Evolutionary conservation across 2,329 filamentous ascomycete species (phyloP).

Genomic region (Diatrype stigma): DNA sequence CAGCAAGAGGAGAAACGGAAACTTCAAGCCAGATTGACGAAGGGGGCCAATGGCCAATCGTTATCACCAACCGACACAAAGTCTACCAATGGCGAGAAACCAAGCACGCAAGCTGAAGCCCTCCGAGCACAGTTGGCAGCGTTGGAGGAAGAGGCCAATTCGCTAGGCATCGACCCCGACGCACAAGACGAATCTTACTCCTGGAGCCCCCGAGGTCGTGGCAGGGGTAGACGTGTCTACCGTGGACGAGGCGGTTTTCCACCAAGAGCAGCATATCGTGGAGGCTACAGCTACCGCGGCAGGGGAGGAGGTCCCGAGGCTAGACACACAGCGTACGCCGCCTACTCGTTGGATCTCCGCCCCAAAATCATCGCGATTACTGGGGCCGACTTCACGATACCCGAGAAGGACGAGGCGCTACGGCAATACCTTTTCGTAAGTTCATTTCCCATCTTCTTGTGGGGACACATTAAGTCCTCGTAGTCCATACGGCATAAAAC

Average conservation of each 20-base stretch:
- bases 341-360: constrained; percentile 71
- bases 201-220: constrained; percentile 33
- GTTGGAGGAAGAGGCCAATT: constrained; percentile 68
- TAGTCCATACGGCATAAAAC: no score
- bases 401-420: constrained; percentile 63
- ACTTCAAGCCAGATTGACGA: constrained; percentile 59
- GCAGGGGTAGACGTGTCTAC: constrained; percentile 35
- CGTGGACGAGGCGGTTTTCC: constrained; percentile 33
- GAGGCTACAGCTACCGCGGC: constrained; percentile 44
- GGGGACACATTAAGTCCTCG: no score
- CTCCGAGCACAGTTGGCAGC: constrained; percentile 68
- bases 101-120: constrained; percentile 51
- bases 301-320: constrained; percentile 32
- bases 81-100: constrained; percentile 24
- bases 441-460: no score
- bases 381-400: constrained; percentile 58
- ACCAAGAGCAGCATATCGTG: constrained; percentile 34
- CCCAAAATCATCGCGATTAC: constrained; percentile 63
- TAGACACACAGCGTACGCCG: constrained; percentile 48
- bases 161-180: constrained; percentile 62
- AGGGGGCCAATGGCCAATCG: constrained; percentile 26
- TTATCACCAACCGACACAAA: constrained; percentile 15
- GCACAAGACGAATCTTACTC: constrained; percentile 37
- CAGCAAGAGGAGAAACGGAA: constrained; percentile 63
- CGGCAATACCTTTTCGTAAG: constrained; percentile 67